Evolutionary conservation across 2,329 filamentous ascomycete genomes (phyloP).

Genomic region (Colletotrichum godetiae): DNA sequence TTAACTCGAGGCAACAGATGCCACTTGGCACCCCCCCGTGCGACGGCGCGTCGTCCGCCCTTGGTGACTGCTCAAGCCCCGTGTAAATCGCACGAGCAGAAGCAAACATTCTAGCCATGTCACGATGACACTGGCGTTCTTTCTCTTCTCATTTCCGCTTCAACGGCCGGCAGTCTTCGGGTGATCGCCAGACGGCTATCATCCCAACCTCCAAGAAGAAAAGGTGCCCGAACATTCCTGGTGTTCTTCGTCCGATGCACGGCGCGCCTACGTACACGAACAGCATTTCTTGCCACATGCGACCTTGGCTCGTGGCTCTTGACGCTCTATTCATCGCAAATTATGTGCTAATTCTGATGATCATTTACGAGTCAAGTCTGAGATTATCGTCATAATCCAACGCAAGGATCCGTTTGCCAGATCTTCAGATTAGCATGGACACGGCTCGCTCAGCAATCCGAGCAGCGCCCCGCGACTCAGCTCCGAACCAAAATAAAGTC

Average conservation of each 20-base stretch:
- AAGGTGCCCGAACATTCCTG: too few relatives aligned
- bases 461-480: conserved; percentile 9
- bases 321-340: background rate
- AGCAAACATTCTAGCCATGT: conserved; percentile 28
- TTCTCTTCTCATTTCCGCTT: background rate
- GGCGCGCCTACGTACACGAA: conserved; percentile 20
- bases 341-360: background rate
- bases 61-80: background rate
- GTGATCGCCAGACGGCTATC: background rate
- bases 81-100: conserved; percentile 21
- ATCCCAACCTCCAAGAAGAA: background rate
- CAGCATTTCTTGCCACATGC: conserved; percentile 18
- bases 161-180: conserved; percentile 24
- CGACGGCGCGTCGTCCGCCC: conserved; percentile 10
- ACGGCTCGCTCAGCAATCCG: conserved; percentile 3
- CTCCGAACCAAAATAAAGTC: background rate
- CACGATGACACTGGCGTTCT: conserved; percentile 13
- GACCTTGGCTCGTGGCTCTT: background rate
- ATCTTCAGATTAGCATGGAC: conserved; percentile 19
- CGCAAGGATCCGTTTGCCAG: background rate
- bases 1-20: conserved; percentile 24
- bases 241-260: too few relatives aligned
- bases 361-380: conserved; percentile 22
- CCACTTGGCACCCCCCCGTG: conserved; percentile 19
- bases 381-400: conserved; percentile 20